Conservation (phyloP, 257 asterid species). For the Gentiana straminea region DNA sequence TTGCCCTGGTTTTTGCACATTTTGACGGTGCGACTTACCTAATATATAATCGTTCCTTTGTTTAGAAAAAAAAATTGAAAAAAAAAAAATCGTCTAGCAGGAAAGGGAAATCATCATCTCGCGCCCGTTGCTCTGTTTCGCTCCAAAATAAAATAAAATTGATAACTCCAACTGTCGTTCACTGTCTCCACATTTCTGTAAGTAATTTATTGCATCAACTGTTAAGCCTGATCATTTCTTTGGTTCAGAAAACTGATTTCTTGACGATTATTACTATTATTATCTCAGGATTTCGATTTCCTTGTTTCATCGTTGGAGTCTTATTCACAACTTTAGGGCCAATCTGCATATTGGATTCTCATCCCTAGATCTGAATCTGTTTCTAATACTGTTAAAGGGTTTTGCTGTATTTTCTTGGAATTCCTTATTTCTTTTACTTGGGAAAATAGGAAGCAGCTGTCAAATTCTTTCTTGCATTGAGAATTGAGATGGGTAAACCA, state of each 20-base stretch:
- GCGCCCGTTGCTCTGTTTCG: too few species aligned
- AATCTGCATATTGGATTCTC: background rate
- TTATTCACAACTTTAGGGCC: background rate
- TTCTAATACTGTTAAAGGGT: background rate
- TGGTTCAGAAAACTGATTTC: background rate
- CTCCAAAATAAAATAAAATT: too few species aligned
- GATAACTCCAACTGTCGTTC: background rate
- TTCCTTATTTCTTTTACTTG: conserved; percentile 5
- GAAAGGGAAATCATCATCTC: too few species aligned
- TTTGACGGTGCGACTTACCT: too few species aligned
- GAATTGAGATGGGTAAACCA: conserved; percentile 73
- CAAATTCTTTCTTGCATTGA: background rate
- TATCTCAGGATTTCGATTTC: background rate
- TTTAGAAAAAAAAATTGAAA: too few species aligned
- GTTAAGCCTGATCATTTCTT: background rate
- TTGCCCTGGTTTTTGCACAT: too few species aligned
- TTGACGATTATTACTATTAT: background rate
- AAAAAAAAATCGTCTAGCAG: too few species aligned
- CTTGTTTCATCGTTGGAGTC: background rate
- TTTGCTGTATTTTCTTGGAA: background rate
- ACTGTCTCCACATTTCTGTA: background rate
- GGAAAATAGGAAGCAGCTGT: background rate
- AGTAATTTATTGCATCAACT: background rate
- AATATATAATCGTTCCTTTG: too few species aligned
- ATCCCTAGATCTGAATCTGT: conserved; percentile 9